phyloP scores from a whole-genome alignment of 1,139 yeast genomes.

The Groenewaldozyma sp. region DNA sequence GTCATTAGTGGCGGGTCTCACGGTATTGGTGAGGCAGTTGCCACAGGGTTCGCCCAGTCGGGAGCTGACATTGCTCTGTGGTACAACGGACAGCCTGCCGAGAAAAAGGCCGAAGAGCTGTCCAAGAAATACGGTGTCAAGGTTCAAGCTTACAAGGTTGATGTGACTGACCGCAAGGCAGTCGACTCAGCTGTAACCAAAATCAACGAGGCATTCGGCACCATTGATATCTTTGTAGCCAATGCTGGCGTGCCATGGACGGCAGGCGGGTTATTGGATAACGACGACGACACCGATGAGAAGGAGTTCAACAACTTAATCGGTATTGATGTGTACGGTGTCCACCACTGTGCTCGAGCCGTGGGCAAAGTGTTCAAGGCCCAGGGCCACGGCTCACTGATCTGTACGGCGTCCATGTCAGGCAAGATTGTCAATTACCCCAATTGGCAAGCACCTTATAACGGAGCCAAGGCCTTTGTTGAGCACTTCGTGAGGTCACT shows the following conservation, averaged over 20 bases:
- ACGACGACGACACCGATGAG: constrained; percentile 44
- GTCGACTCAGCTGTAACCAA: constrained; percentile 50
- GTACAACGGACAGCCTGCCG: constrained; percentile 62
- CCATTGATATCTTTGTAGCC: constrained; percentile 77
- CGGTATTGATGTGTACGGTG: constrained; percentile 66
- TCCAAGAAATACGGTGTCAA: constrained; percentile 55
- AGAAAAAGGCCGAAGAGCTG: constrained; percentile 48
- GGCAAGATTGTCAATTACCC: constrained; percentile 86
- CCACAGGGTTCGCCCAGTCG: constrained; percentile 80
- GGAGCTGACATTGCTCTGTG: constrained; percentile 87
- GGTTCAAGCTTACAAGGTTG: constrained; percentile 64
- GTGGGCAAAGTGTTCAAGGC: constrained; percentile 66
- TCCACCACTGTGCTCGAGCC: constrained; percentile 62
- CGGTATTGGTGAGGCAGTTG: constrained; percentile 80
- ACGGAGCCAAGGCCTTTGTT: constrained; percentile 84
- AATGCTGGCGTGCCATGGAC: constrained; percentile 91
- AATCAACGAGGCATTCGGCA: constrained; percentile 62
- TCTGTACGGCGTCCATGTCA: constrained; percentile 85
- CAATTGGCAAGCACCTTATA: constrained; percentile 81
- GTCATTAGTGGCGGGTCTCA: constrained; percentile 82
- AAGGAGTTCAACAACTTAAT: constrained; percentile 59
- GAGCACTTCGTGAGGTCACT: constrained; percentile 70
- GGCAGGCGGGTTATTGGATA: constrained; percentile 57
- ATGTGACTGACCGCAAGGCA: constrained; percentile 48
- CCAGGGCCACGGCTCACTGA: constrained; percentile 63